These are phyloP conservation scores for Nissolia schottii DNA, from an alignment of 306 rosid genomes.

Conservation along the genomic window DNA sequence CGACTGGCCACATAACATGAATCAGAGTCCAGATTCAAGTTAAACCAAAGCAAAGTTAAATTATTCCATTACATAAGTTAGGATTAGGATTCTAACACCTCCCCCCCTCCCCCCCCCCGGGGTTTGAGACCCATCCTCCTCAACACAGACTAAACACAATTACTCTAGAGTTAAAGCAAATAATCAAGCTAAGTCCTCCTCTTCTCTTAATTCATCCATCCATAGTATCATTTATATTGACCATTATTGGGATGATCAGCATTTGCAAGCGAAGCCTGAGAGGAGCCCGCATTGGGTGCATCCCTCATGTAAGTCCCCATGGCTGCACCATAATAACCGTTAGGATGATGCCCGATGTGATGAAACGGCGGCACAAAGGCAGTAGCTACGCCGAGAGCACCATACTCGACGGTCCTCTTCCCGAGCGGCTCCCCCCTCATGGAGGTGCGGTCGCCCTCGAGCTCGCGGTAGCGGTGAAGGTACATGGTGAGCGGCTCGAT, in stretches of 20 bases:
- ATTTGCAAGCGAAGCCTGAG: constrained; percentile 10
- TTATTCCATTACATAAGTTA: constrained; percentile 3
- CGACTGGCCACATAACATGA: neutral
- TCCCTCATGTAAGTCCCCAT: constrained; percentile 31
- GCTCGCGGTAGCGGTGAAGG: constrained; percentile 74
- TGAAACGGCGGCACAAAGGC: constrained; percentile 43
- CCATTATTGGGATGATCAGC: constrained; percentile 36
- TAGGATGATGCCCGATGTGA: constrained; percentile 31
- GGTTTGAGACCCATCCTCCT: neutral
- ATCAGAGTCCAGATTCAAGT: neutral
- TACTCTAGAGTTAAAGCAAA: neutral
- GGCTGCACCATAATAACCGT: constrained; percentile 33
- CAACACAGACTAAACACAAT: neutral
- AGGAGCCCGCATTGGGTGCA: constrained; percentile 14
- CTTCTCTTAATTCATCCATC: too few species aligned
- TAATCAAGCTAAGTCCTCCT: neutral
- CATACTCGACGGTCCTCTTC: constrained; percentile 32
- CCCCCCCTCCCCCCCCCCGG: neutral
- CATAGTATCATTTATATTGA: constrained; percentile 18
- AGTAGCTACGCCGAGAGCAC: constrained; percentile 23
- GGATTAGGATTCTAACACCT: neutral
- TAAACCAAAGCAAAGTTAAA: neutral
- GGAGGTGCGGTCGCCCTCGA: constrained; percentile 64
- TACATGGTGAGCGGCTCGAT: constrained; percentile 61
- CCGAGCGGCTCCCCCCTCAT: constrained; percentile 48